Base-by-base conservation (phyloP, 2,329 filamentous ascomycete species). In the Tolypocladium ovalisporum region DNA sequence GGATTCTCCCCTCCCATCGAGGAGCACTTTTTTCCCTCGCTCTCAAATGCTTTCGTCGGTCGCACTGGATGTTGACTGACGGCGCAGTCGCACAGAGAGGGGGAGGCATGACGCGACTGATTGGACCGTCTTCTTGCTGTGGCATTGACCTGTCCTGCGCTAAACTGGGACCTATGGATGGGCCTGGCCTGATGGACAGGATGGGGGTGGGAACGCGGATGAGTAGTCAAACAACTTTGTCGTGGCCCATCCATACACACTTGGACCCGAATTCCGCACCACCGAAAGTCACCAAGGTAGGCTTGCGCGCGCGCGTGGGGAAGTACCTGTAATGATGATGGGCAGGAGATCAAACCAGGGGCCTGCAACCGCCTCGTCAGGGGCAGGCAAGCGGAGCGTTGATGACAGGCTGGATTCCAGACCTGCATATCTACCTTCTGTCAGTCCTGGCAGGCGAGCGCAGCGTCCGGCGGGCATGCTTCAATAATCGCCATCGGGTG, bases 121-220 rank as follows among this genome's bases (percentile, higher is more conserved):
- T 71, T 70, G 67, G 68, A 56, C 61, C 39, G 57, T 57, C 55
- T 54, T 54, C 55, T 63, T 52, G 56, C 58, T 57, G 60, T 66
- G 62, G 65, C 65, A 70, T 70, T 66, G 65, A 67, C 56, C 64
- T 59, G 61, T 58, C 59, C 60, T 63, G 60, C 66, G 67, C 68
- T 70, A 68, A 63, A n/a, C 64, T 63, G 61, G 67, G 67, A 59
- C 53, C 44, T 37, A 51, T n/a, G n/a, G n/a, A 35, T 35, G 56
- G 42, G 32, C 37, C 52, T 52, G 36, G 55, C 36, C 35, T 32
- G 22, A 24, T 39, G 52, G 36, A 35, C 24, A 54, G 36, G 36
- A 40, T 22, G 47, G 47, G 47, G 47, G 29, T 51, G 44, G 42
- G 47, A 22, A 51, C 47, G 9, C 29, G 29, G 47, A 29, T 17